Conservation (phyloP, 2,329 filamentous ascomycete species). For the Pseudogymnoascus sp. region DNA sequence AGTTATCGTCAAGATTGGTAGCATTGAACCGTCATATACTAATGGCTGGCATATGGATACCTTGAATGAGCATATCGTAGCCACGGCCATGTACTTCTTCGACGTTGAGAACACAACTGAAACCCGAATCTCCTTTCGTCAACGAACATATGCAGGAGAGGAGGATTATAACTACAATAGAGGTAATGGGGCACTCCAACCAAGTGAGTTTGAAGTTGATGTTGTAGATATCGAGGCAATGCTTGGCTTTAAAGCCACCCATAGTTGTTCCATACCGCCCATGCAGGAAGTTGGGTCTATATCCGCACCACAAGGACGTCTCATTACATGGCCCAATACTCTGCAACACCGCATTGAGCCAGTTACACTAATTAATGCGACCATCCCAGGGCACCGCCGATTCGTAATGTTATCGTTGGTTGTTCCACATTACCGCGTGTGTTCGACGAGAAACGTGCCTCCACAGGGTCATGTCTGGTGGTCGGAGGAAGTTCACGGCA, state of each 20-base stretch:
- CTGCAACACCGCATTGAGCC: slow-evolving; percentile 29
- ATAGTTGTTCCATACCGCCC: too few relatives aligned
- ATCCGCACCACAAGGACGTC: background rate
- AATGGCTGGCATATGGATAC: background rate
- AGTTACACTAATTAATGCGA: slow-evolving; percentile 43
- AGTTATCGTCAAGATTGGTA: background rate
- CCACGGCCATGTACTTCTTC: background rate
- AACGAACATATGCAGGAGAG: too few relatives aligned
- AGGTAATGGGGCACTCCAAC: too few relatives aligned
- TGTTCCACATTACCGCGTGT: slow-evolving; percentile 44
- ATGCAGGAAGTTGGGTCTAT: too few relatives aligned
- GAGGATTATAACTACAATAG: too few relatives aligned
- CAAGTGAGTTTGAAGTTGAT: too few relatives aligned
- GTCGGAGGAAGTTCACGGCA: background rate
- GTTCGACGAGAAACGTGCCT: slow-evolving; percentile 44
- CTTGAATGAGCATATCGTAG: background rate
- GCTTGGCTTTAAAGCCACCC: too few relatives aligned
- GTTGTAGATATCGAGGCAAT: too few relatives aligned
- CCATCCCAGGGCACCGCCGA: slow-evolving; percentile 46
- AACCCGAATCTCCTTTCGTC: too few relatives aligned
- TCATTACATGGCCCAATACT: background rate
- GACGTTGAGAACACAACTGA: too few relatives aligned
- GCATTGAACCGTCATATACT: background rate
- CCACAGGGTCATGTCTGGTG: slow-evolving; percentile 35
- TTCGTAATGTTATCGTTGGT: slow-evolving; percentile 52